Evolutionary conservation across 495 filamentous ascomycete species (phyloP).

Genomic region (Acidiella bohemica): DNA sequence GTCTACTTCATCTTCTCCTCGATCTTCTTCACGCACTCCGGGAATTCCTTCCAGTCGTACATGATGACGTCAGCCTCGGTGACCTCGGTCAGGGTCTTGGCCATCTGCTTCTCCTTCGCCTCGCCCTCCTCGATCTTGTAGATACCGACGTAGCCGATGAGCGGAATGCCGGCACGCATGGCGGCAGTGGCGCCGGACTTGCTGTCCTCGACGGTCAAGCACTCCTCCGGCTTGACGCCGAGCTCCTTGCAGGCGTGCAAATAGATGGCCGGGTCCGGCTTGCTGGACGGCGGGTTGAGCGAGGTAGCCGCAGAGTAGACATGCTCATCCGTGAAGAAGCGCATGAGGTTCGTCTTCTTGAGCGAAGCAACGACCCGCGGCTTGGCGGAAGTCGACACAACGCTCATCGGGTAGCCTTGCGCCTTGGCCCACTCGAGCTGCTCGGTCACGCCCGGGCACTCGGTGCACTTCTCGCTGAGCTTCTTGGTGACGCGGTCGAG

Average conservation of each 20-base stretch:
- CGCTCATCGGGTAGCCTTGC: constrained; percentile 62
- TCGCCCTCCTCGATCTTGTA: constrained; percentile 43
- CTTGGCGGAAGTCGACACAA: constrained; percentile 69
- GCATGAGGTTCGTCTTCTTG: constrained; percentile 46
- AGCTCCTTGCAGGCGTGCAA: constrained; percentile 62
- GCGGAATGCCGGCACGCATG: constrained; percentile 65
- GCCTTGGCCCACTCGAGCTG: constrained; percentile 50
- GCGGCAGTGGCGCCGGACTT: constrained; percentile 73
- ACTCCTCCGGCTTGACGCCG: constrained; percentile 60
- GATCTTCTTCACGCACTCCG: constrained; percentile 46
- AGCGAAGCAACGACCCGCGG: constrained; percentile 67
- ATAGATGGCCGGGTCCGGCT: constrained; percentile 92
- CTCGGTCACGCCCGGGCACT: constrained; percentile 61
- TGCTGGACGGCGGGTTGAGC: constrained; percentile 64
- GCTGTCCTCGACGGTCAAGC: constrained; percentile 79
- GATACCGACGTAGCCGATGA: constrained; percentile 79
- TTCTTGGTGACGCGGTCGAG: constrained; percentile 75
- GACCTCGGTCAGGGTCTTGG: constrained; percentile 49
- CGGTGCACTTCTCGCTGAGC: constrained; percentile 52
- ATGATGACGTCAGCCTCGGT: constrained; percentile 61
- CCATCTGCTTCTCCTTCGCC: constrained; percentile 62
- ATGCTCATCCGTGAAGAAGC: constrained; percentile 58
- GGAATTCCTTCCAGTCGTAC: constrained; percentile 77
- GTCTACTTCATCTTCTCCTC: too few species aligned
- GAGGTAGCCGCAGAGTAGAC: constrained; percentile 78